Percentiles rank a stretch among this genome's conserved stretches.
These are phyloP conservation scores for Penicillium antarcticum DNA, from an alignment of 495 filamentous ascomycete species.

Conservation along the genomic window DNA sequence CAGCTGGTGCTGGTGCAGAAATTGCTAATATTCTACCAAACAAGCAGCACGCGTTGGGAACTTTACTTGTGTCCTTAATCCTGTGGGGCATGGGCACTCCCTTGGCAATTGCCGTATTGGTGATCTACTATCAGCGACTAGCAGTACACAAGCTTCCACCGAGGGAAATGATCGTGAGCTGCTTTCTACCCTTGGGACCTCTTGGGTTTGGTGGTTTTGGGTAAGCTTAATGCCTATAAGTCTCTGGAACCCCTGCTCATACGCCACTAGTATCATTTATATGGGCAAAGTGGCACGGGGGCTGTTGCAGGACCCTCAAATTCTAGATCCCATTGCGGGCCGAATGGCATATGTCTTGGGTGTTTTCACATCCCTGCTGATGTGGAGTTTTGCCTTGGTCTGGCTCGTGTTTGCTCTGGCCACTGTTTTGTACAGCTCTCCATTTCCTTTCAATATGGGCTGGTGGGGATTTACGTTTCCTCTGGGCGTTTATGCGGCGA, in stretches of 20 bases:
- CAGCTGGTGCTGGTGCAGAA: constrained; percentile 38
- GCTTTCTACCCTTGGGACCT: constrained; percentile 47
- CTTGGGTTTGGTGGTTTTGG: constrained; percentile 45
- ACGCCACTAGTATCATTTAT: constrained; percentile 27
- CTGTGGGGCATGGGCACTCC: constrained; percentile 46
- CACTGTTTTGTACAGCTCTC: constrained; percentile 30
- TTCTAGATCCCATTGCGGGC: constrained; percentile 29
- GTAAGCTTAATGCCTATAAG: constrained; percentile 10
- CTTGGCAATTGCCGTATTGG: constrained; percentile 38
- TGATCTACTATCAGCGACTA: constrained; percentile 48
- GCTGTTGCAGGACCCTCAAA: constrained; percentile 23
- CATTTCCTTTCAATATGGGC: constrained; percentile 60
- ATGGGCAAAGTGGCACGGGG: constrained; percentile 40
- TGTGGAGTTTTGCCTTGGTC: constrained; percentile 49
- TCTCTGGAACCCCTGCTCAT: neutral
- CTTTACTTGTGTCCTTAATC: constrained; percentile 40
- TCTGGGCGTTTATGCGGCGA: constrained; percentile 51
- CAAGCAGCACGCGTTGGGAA: constrained; percentile 29
- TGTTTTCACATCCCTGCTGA: constrained; percentile 35
- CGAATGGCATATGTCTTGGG: constrained; percentile 40
- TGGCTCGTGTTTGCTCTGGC: constrained; percentile 49
- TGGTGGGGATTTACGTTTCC: constrained; percentile 65
- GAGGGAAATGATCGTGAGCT: constrained; percentile 42
- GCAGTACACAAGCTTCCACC: constrained; percentile 43
- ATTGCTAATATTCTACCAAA: constrained; percentile 31